Conservation (phyloP, 108 stramenopile species). For the Cyclotella cryptica region DNA sequence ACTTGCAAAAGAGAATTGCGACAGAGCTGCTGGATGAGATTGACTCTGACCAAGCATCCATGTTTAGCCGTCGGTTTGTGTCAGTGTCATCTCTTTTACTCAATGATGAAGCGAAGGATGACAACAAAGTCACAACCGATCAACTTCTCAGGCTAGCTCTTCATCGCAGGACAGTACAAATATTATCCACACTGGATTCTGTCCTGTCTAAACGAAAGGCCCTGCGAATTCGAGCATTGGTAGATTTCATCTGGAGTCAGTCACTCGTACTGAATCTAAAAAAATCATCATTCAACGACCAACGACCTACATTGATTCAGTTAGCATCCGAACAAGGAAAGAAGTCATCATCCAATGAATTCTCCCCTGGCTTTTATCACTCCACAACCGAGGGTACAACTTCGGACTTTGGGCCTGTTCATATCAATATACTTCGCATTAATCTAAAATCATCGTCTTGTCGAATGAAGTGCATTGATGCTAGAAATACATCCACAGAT, state of each 20-base stretch:
- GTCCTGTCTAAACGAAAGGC: slow-evolving; percentile 29
- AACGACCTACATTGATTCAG: slow-evolving; percentile 18
- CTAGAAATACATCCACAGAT: slow-evolving; percentile 27
- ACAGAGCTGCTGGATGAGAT: slow-evolving; percentile 34
- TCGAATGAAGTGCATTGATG: slow-evolving; percentile 42
- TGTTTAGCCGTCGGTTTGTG: slow-evolving; percentile 45
- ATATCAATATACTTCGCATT: slow-evolving; percentile 46
- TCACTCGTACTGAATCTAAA: slow-evolving; percentile 27
- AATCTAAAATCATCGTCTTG: slow-evolving; percentile 2
- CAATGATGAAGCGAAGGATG: slow-evolving; percentile 12
- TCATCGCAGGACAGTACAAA: slow-evolving; percentile 35
- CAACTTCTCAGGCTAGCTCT: slow-evolving; percentile 44
- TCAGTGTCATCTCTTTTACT: slow-evolving; percentile 33
- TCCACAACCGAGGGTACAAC: slow-evolving; percentile 35
- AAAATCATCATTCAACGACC: not conserved
- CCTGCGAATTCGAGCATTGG: slow-evolving; percentile 33
- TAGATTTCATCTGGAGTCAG: slow-evolving; percentile 48
- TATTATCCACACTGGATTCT: slow-evolving; percentile 33
- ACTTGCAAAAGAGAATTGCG: slow-evolving; percentile 16
- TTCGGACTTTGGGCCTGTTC: slow-evolving; percentile 41
- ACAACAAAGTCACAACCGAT: slow-evolving; percentile 4
- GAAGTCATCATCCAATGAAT: slow-evolving; percentile 29
- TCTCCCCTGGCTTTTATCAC: slow-evolving; percentile 33
- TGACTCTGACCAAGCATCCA: slow-evolving; percentile 38
- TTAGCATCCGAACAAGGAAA: slow-evolving; percentile 7